A percentile compares a stretch with the other conserved stretches of the same genome.
These are phyloP conservation scores for Aspergillus hiratsukae DNA, from an alignment of 2,329 filamentous ascomycete genomes.

Conservation along the genomic window DNA sequence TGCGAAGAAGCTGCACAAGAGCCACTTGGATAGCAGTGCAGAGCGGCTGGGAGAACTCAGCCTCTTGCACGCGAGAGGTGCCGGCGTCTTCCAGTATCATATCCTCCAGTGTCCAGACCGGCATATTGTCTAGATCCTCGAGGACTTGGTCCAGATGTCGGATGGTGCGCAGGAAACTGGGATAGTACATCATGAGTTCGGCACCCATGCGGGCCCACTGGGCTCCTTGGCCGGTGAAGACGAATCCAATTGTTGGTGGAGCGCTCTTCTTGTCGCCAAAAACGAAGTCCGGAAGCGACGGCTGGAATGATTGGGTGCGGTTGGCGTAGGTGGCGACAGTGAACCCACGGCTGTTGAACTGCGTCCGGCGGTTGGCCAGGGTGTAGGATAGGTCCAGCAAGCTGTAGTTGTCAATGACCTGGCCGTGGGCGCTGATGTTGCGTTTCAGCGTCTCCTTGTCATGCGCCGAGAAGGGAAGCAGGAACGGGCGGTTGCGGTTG, in stretches of 20 bases:
- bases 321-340: not conserved
- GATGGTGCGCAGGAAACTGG: slow-evolving; percentile 7
- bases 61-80: slow-evolving; percentile 8
- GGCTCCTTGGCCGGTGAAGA: slow-evolving; percentile 36
- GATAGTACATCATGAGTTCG: slow-evolving; percentile 16
- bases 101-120: slow-evolving; percentile 5
- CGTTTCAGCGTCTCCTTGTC: not conserved
- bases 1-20: no score
- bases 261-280: not conserved
- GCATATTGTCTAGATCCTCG: not conserved
- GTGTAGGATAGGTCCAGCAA: slow-evolving; percentile 9
- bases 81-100: not conserved
- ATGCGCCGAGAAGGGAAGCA: not conserved
- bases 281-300: not conserved
- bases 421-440: not conserved
- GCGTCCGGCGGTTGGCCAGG: slow-evolving; percentile 2
- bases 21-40: slow-evolving; percentile 10
- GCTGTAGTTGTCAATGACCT: not conserved
- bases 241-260: slow-evolving; percentile 9
- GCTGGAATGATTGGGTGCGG: not conserved
- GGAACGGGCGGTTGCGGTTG: not conserved
- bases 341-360: not conserved
- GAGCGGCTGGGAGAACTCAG: slow-evolving; percentile 22
- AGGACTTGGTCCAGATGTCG: slow-evolving; percentile 1
- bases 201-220: slow-evolving; percentile 29